Conservation (phyloP, 768 basidiomycete genomes). For the Podaxis carcinomalis region DNA sequence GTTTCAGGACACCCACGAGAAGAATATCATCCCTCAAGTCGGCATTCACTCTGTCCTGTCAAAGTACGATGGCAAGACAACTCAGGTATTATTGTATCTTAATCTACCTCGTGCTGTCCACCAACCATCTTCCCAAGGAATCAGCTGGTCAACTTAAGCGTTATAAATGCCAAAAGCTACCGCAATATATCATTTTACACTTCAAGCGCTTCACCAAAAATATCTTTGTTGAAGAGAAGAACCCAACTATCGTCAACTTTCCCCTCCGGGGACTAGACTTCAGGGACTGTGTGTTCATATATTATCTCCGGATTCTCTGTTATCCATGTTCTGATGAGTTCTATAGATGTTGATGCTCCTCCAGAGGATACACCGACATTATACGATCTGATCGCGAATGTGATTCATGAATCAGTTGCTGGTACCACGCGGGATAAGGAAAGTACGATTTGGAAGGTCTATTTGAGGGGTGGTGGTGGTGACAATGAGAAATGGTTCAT, state of each 20-base stretch:
- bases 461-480: conserved; percentile 73
- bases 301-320: conserved; percentile 19
- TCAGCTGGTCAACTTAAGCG: conserved; percentile 78
- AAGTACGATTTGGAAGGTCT: conserved; percentile 89
- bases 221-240: conserved; percentile 95
- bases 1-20: conserved; percentile 94
- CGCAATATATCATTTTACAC: conserved; percentile 90
- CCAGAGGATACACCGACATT: conserved; percentile 55
- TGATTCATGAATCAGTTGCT: conserved; percentile 91
- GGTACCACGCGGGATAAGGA: conserved; percentile 94
- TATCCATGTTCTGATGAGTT: conserved; percentile 18
- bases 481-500: conserved; percentile 94
- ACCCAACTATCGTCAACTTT: conserved; percentile 98
- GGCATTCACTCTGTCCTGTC: conserved; percentile 83
- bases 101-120: background rate
- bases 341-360: conserved; percentile 73
- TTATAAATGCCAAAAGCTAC: conserved; percentile 86
- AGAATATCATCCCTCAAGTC: conserved; percentile 99
- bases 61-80: conserved; percentile 91
- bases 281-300: conserved; percentile 68
- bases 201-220: conserved; percentile 98
- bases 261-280: conserved; percentile 92
- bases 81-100: conserved; percentile 55
- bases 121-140: conserved; percentile 48
- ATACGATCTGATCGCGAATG: conserved; percentile 95